Conservation (phyloP, 176 grass and related monocot genomes). For the Musa schizocarpa region DNA sequence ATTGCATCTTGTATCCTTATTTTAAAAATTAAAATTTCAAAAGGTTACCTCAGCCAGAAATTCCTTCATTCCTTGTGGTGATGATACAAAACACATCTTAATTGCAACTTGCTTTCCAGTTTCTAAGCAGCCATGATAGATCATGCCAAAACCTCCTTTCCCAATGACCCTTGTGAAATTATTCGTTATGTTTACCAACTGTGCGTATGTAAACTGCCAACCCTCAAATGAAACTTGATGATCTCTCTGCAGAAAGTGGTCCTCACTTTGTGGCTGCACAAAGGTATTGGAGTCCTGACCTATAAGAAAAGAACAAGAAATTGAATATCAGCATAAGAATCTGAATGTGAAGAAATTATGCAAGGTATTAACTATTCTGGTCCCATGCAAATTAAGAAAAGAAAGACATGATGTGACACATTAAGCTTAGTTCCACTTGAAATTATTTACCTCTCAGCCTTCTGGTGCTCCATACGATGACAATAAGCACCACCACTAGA, state of each 20-base stretch:
- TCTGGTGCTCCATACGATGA: not conserved
- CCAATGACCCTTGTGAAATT: not conserved
- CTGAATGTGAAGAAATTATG: not conserved
- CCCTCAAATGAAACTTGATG: not conserved
- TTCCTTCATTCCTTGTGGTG: not conserved
- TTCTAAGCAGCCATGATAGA: not conserved
- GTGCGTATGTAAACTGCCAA: not conserved
- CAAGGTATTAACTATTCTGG: not conserved
- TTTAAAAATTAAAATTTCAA: not conserved
- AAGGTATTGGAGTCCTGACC: too few species aligned
- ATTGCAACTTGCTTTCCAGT: slow-evolving; percentile 1
- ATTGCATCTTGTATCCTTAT: too few species aligned
- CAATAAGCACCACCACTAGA: not conserved
- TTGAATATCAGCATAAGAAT: not conserved
- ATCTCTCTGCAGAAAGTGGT: too few species aligned
- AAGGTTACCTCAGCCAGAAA: slow-evolving; percentile 6
- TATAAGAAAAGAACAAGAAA: too few species aligned
- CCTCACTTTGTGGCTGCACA: too few species aligned
- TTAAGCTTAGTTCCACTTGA: not conserved
- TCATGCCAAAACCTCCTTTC: not conserved
- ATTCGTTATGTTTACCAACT: not conserved
- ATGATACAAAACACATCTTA: slow-evolving; percentile 3
- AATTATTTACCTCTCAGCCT: not conserved
- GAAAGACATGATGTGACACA: too few species aligned
- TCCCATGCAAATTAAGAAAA: not conserved